Evolutionary conservation across 768 basidiomycete species (phyloP).

Genomic region (Sporobolomyces roseus): DNA sequence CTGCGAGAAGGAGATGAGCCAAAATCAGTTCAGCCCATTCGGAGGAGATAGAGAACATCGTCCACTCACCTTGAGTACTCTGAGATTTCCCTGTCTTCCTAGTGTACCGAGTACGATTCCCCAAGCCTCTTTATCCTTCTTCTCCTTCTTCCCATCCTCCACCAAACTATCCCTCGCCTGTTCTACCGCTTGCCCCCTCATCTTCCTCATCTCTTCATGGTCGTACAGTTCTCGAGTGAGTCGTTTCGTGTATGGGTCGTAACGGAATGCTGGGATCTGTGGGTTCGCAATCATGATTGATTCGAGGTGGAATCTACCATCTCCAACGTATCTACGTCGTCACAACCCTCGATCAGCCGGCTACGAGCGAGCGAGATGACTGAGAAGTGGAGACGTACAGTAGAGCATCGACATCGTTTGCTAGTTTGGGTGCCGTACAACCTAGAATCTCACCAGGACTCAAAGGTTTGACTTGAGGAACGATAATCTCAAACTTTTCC

Average conservation of each 20-base stretch:
- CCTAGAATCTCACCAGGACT: constrained; percentile 96
- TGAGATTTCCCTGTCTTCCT: constrained; percentile 87
- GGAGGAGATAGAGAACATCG: constrained; percentile 17
- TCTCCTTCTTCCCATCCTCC: background rate
- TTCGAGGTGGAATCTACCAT: constrained; percentile 96
- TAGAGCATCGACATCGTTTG: constrained; percentile 72
- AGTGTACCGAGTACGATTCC: constrained; percentile 90
- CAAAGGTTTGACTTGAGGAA: constrained; percentile 84
- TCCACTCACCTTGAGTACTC: constrained; percentile 79
- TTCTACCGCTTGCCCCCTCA: constrained; percentile 70
- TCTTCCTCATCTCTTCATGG: constrained; percentile 75
- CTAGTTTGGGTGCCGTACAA: constrained; percentile 83
- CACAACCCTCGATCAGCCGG: background rate
- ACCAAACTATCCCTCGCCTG: constrained; percentile 61
- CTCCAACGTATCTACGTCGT: constrained; percentile 72
- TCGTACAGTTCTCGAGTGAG: constrained; percentile 87
- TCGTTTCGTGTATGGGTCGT: constrained; percentile 97
- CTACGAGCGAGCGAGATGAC: background rate
- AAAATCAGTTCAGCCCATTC: background rate
- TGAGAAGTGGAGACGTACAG: constrained; percentile 58
- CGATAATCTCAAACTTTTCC: constrained; percentile 63
- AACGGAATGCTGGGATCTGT: constrained; percentile 85
- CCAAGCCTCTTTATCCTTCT: constrained; percentile 56
- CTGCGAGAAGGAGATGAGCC: constrained; percentile 46
- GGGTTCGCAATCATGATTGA: constrained; percentile 99